Conservation (phyloP, 2,329 filamentous ascomycete species). For the Drechslerella dactyloides region DNA sequence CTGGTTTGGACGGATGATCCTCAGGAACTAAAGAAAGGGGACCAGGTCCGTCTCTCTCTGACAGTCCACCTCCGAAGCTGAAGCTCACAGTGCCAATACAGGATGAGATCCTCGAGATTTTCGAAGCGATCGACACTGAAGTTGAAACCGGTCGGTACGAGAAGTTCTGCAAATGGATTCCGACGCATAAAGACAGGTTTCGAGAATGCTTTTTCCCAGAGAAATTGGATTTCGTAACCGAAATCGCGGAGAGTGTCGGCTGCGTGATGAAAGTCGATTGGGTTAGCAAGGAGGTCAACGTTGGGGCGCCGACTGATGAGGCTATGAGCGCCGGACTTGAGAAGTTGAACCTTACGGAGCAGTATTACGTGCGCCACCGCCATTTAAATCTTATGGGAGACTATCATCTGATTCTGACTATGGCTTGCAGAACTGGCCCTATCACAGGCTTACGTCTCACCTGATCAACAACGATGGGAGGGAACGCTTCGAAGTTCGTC, state of each 20-base stretch:
- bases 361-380: conserved; percentile 22
- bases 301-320: conserved; percentile 18
- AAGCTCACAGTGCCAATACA: conserved; percentile 7
- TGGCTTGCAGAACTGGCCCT: conserved; percentile 24
- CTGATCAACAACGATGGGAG: conserved; percentile 39
- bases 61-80: neutral
- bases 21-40: conserved; percentile 20
- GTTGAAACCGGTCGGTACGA: conserved; percentile 17
- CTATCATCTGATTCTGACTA: neutral
- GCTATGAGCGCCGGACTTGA: conserved; percentile 11
- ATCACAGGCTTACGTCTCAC: conserved; percentile 28
- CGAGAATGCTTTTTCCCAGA: conserved; percentile 46
- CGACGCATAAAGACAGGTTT: conserved; percentile 30
- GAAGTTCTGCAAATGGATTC: conserved; percentile 34
- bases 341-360: conserved; percentile 30
- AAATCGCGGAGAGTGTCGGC: conserved; percentile 16
- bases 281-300: conserved; percentile 34
- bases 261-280: conserved; percentile 43
- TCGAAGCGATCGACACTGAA: conserved; percentile 25
- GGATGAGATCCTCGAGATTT: conserved; percentile 33
- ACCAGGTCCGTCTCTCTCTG: conserved; percentile 9
- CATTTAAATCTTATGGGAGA: neutral
- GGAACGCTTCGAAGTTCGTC: conserved; percentile 35
- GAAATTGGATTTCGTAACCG: conserved; percentile 14
- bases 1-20: conserved; percentile 38